Conservation (phyloP, 1,284 basidiomycete species). For the Boletus mariae region DNA sequence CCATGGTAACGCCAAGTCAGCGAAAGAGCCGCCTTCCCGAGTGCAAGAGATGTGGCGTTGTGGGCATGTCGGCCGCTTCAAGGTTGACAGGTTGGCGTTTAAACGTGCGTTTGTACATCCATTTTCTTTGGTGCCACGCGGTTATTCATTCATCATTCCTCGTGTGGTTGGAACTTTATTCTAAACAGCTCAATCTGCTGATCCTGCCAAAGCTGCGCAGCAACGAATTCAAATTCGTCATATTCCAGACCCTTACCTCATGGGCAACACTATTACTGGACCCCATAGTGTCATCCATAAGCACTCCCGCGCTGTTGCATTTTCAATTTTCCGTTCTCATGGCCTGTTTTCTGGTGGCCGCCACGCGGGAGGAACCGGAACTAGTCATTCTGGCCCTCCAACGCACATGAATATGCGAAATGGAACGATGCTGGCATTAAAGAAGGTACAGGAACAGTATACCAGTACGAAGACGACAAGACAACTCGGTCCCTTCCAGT, state of each 20-base stretch:
- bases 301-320: constrained; percentile 71
- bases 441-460: constrained; percentile 69
- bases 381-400: constrained; percentile 9
- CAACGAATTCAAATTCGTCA: constrained; percentile 64
- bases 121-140: background rate
- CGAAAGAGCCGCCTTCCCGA: constrained; percentile 43
- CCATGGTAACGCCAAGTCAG: constrained; percentile 23
- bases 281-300: constrained; percentile 71
- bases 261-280: constrained; percentile 44
- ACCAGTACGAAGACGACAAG: constrained; percentile 75
- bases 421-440: constrained; percentile 64
- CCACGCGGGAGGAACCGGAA: constrained; percentile 4
- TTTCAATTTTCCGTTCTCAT: constrained; percentile 69
- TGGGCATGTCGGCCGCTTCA: constrained; percentile 61
- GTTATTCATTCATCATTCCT: constrained; percentile 1
- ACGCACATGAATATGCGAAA: constrained; percentile 41
- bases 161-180: background rate
- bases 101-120: constrained; percentile 39
- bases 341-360: constrained; percentile 33
- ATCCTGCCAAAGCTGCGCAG: constrained; percentile 56
- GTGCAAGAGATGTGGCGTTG: constrained; percentile 67
- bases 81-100: constrained; percentile 49
- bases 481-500: constrained; percentile 54
- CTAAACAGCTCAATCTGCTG: constrained; percentile 35
- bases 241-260: constrained; percentile 43